phyloP scores from a whole-genome alignment of 169 alveolate genomes.

The Cryptosporidium baileyi region DNA sequence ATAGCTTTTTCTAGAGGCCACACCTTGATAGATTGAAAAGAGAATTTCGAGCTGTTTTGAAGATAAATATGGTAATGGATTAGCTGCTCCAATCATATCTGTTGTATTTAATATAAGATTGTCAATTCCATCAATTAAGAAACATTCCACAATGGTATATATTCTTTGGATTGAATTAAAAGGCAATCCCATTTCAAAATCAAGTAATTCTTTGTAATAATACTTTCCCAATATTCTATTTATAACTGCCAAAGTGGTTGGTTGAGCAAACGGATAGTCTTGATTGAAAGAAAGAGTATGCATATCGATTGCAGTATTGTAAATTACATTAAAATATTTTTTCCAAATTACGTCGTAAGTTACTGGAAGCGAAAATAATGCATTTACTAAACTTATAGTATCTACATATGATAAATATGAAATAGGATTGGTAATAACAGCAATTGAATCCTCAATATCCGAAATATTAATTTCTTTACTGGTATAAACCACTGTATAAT shows the following conservation, averaged over 20 bases:
- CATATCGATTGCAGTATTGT: constrained; percentile 17
- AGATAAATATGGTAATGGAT: constrained; percentile 27
- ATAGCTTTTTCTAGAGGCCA: constrained; percentile 62
- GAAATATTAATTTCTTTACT: background rate
- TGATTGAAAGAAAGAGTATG: constrained; percentile 35
- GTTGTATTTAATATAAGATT: constrained; percentile 60
- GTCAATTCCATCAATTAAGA: constrained; percentile 52
- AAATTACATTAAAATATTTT: constrained; percentile 19
- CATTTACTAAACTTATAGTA: constrained; percentile 61
- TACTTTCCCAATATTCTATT: constrained; percentile 13
- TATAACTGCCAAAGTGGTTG: constrained; percentile 54
- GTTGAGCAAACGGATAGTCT: constrained; percentile 70
- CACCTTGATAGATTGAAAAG: constrained; percentile 30
- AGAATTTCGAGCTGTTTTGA: constrained; percentile 5
- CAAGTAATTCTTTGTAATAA: constrained; percentile 18
- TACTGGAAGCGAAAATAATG: constrained; percentile 46
- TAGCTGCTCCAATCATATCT: constrained; percentile 28
- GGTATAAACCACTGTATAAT: constrained; percentile 37
- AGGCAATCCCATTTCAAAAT: constrained; percentile 13
- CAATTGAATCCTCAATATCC: constrained; percentile 63
- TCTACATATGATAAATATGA: constrained; percentile 67
- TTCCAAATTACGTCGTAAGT: constrained; percentile 36
- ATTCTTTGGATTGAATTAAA: constrained; percentile 57
- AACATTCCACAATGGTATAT: constrained; percentile 51
- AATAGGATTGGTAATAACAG: constrained; percentile 62